phyloP scores from a whole-genome alignment of 257 asterid genomes.

The Rauvolfia tetraphylla region DNA sequence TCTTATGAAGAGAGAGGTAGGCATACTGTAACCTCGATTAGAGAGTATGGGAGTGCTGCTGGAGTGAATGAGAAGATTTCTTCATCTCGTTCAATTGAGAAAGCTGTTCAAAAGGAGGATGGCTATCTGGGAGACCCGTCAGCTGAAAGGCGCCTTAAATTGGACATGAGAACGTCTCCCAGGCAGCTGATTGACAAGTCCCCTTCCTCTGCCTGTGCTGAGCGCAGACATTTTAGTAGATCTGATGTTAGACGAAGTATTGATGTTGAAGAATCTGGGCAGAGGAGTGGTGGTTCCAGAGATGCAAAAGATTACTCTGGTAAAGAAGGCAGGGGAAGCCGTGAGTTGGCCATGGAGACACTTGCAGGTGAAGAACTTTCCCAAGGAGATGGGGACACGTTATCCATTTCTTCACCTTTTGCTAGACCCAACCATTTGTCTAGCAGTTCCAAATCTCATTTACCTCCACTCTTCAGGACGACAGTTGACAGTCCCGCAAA shows the following conservation, averaged over 20 bases:
- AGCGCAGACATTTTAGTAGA: constrained; percentile 55
- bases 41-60: constrained; percentile 49
- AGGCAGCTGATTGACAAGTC: constrained; percentile 61
- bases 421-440: constrained; percentile 51
- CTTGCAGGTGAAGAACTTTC: constrained; percentile 58
- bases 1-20: constrained; percentile 72
- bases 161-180: constrained; percentile 66
- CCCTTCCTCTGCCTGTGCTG: constrained; percentile 57
- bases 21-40: constrained; percentile 38
- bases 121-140: constrained; percentile 52
- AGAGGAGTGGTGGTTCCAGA: constrained; percentile 66
- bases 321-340: constrained; percentile 63
- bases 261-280: constrained; percentile 69
- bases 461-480: constrained; percentile 62
- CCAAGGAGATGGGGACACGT: constrained; percentile 61
- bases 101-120: constrained; percentile 61
- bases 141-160: constrained; percentile 64
- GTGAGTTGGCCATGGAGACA: constrained; percentile 47
- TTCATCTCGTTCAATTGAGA: constrained; percentile 61
- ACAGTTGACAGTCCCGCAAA: constrained; percentile 61
- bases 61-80: constrained; percentile 53
- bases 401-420: constrained; percentile 78
- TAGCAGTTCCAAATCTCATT: constrained; percentile 51
- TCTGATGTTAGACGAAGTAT: constrained; percentile 59
- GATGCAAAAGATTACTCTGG: constrained; percentile 56